phyloP scores from a whole-genome alignment of 805 yeast genomes.

The Yarrowia sp. region DNA sequence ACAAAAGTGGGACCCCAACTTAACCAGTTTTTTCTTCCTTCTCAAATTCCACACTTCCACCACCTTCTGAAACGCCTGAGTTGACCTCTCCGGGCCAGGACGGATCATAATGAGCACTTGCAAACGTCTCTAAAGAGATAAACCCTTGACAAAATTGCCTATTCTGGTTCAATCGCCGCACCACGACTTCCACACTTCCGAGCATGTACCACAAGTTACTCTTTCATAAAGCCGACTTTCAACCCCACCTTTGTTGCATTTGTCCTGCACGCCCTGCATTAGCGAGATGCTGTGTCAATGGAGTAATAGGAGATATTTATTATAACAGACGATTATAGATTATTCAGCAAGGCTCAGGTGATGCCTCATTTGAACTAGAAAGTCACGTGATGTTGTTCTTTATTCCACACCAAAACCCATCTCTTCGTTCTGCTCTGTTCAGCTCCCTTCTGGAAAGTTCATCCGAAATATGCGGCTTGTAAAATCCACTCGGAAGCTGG shows the following conservation, averaged over 20 bases:
- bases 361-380: too few relatives aligned
- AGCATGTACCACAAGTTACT: too few relatives aligned
- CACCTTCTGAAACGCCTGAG: too few relatives aligned
- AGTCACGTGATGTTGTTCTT: too few relatives aligned
- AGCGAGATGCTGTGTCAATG: background rate
- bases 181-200: background rate
- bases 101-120: background rate
- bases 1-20: background rate
- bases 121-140: background rate
- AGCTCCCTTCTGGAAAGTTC: background rate
- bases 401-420: too few relatives aligned
- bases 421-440: too few relatives aligned
- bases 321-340: too few relatives aligned
- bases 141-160: background rate
- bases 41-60: background rate
- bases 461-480: background rate
- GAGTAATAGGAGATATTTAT: too few relatives aligned
- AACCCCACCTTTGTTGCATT: background rate
- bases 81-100: background rate
- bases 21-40: background rate
- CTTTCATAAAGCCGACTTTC: background rate
- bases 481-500: background rate
- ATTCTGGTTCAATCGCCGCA: background rate
- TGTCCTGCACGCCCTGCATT: background rate
- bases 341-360: too few relatives aligned